phyloP scores from a whole-genome alignment of 345 rosid species.

The Citrus sinensis region DNA sequence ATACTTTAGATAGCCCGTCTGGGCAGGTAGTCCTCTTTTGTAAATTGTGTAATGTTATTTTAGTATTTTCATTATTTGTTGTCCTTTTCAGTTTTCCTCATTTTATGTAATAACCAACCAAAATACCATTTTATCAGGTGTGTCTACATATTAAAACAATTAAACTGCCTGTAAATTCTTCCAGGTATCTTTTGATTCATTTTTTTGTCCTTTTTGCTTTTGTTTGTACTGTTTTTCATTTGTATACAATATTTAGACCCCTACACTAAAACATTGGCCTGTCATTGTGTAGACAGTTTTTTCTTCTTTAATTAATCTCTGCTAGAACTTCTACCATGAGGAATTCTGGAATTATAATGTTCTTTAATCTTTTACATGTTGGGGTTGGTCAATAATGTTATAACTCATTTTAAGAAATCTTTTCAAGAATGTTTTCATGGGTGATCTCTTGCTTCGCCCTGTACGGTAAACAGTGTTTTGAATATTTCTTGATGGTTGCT shows the following conservation, averaged over 20 bases:
- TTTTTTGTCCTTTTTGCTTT: conserved; percentile 9
- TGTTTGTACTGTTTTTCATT: background rate
- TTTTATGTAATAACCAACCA: conserved; percentile 19
- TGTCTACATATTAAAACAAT: conserved; percentile 82
- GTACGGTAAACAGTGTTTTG: background rate
- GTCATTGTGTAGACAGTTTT: background rate
- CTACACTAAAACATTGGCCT: too few relatives aligned
- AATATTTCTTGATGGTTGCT: background rate
- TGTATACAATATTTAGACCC: background rate
- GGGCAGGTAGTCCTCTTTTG: conserved; percentile 68
- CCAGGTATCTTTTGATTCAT: conserved; percentile 49
- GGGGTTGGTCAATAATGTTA: background rate
- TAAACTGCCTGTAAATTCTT: conserved; percentile 53
- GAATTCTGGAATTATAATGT: background rate
- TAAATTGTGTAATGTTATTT: background rate
- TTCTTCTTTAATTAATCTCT: background rate
- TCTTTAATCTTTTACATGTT: background rate
- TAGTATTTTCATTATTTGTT: background rate
- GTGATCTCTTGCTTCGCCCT: background rate
- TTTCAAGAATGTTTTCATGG: background rate
- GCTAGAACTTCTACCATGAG: background rate
- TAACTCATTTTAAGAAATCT: background rate
- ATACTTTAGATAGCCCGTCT: conserved; percentile 81
- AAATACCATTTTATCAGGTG: conserved; percentile 50
- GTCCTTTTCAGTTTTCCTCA: background rate